Evolutionary conservation across 1,284 basidiomycete genomes (phyloP), one percentile per base, ranked within the genome.

Genomic region (Fomitopsis palustris): DNA sequence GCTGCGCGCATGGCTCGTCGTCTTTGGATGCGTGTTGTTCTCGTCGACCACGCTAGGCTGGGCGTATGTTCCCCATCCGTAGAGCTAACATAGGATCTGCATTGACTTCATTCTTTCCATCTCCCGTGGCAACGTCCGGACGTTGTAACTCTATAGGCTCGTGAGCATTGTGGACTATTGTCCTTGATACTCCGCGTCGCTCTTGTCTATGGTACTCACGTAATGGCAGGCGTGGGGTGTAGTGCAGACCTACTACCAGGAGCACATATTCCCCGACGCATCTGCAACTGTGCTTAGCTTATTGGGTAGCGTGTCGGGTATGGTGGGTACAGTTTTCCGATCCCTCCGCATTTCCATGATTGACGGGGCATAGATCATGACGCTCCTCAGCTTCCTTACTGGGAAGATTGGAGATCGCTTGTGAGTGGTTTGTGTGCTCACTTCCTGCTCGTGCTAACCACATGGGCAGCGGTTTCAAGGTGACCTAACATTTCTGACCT

Each of bases 381-480:
- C 69, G 2, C 47, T 69, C 2, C 59, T 57, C 0, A 62, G 67
- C 31, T 64, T 68, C 38, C 58, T 69, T 2, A 60, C 63, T 10
- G 69, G 69, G 19, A 70, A 70, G 54, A 60, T 70, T 8, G 69
- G 64, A n/a, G 69, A 70, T 60, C 63, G 69, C 39, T 69, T 65
- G 69, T 70, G 45, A 62, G 69, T 61, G 27, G 10, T 10, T 29
- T 3, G 14, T 39, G 19, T n/a, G 3, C 21, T 39, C 17, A 17
- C 2, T 42, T 7, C 7, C 4, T 27, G 23, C 45, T 6, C 53
- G 7, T 43, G 43, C 31, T 21, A 27, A 60, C 54, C 10, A 6
- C 2, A 31, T n/a, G n/a, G 21, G 25, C 33, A 56, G 55, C 43
- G 55, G 55, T 8, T 56, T 47, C 17, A 39, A 42, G 35, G 55